Evolutionary conservation across 805 yeast species (phyloP).

Genomic region (Candida berthetii): DNA sequence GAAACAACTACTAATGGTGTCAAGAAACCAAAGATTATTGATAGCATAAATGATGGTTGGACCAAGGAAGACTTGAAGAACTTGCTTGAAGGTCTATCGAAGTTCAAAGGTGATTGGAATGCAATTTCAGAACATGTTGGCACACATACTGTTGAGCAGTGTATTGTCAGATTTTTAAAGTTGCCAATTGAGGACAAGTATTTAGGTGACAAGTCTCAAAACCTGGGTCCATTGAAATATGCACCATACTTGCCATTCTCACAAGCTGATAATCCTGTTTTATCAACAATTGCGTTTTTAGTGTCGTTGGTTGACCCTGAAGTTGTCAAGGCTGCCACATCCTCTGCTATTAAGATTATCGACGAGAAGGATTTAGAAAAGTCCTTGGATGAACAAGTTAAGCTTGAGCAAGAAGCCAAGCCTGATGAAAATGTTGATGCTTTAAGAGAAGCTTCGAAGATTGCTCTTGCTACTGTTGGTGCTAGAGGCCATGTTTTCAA

Average conservation of each 20-base stretch:
- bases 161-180: conserved; percentile 72
- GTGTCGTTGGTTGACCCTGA: conserved; percentile 81
- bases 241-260: conserved; percentile 83
- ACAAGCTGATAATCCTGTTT: conserved; percentile 85
- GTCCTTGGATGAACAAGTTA: conserved; percentile 11
- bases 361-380: conserved; percentile 17
- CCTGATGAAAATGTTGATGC: conserved; percentile 5
- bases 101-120: conserved; percentile 73
- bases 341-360: conserved; percentile 40
- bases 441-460: conserved; percentile 54
- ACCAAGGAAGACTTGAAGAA: conserved; percentile 51
- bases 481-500: conserved; percentile 77
- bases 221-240: conserved; percentile 68
- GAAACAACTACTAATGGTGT: conserved; percentile 8
- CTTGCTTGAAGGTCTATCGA: conserved; percentile 57
- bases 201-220: conserved; percentile 32
- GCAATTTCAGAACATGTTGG: conserved; percentile 64
- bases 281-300: conserved; percentile 87
- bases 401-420: conserved; percentile 11
- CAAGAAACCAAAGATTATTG: conserved; percentile 28
- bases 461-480: conserved; percentile 74
- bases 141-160: conserved; percentile 67
- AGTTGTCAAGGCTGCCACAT: conserved; percentile 78
- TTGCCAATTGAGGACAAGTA: conserved; percentile 78
- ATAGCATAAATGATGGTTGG: conserved; percentile 52